Evolutionary conservation across 805 yeast genomes (phyloP), one percentile per base, ranked within the genome.

Genomic region (Teunomyces aglyptinius): DNA sequence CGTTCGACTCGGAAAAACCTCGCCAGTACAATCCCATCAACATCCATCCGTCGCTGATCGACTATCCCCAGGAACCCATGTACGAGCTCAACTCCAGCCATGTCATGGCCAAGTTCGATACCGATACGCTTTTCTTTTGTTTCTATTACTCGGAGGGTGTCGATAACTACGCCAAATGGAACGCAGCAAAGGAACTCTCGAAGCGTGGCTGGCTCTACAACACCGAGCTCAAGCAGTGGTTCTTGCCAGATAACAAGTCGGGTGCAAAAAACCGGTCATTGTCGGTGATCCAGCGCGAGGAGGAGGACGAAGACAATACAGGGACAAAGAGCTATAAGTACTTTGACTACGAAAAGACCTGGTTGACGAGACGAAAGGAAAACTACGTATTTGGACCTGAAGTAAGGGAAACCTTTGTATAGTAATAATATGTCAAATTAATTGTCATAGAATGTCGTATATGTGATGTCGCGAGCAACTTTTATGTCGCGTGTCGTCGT

Each of bases 1-100:
- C 98, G 0, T 78, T 83, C 48, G 96, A 92, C 62, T 85, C 96
- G 2, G 97, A 92, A 58, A 80, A 75, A 55, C 96, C 97, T 13
- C 79, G 85, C 50, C 77, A 79, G 61, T 83, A 89, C 62, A 80
- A 78, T 41, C 92, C 97, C 5, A 77, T 79, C 18, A 81, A 83
- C 54, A 95, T 95, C 45, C 95, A 86, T 60, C 96, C 97, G 22
- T 89, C 96, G 6, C 88, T 94, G 32, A 80, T 86, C 18, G 88
- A 85, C 65, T 94, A 89, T 67, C 99, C 99, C 2, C 89, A 83
- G 60, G 94, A 86, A 50, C 91, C 91, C 27, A 75, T 83, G 65
- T 80, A 81, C 48, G 87, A 82, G 60, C 70, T 80, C 45, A 85
- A 82, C 43, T 81, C 83, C 51, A 74, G 82, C 12, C 71, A 74